Conservation (phyloP, 306 rosid genomes). For the Ochetophila trinervis region DNA sequence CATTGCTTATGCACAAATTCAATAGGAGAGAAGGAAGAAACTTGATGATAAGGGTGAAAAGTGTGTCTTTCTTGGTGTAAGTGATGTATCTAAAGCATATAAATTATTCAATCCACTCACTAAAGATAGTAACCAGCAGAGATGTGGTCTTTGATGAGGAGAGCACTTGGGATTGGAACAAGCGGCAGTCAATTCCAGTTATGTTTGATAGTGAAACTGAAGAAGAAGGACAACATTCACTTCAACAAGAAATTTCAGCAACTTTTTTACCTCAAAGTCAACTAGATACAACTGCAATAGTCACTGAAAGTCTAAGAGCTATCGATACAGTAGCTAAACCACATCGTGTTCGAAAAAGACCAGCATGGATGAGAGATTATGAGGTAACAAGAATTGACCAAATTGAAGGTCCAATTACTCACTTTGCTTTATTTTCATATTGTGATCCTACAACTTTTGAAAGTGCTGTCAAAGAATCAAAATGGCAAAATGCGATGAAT, state of each 20-base stretch:
- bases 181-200: too few species aligned
- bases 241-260: too few species aligned
- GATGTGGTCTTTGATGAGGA: constrained; percentile 10
- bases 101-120: neutral
- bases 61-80: constrained; percentile 4
- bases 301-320: neutral
- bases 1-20: neutral
- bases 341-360: neutral
- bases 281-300: too few species aligned
- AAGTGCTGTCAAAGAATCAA: neutral
- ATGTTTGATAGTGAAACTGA: too few species aligned
- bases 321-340: too few species aligned
- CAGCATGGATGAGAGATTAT: constrained; percentile 5
- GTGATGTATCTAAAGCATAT: neutral
- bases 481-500: too few species aligned
- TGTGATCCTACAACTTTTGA: constrained; percentile 3
- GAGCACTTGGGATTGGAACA: neutral
- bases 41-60: neutral
- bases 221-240: too few species aligned
- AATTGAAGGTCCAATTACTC: neutral
- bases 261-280: too few species aligned
- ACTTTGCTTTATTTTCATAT: neutral
- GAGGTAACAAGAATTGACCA: neutral
- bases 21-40: neutral
- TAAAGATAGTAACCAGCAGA: neutral